Conservation (phyloP, 768 basidiomycete species). For the Terana coerulea region DNA sequence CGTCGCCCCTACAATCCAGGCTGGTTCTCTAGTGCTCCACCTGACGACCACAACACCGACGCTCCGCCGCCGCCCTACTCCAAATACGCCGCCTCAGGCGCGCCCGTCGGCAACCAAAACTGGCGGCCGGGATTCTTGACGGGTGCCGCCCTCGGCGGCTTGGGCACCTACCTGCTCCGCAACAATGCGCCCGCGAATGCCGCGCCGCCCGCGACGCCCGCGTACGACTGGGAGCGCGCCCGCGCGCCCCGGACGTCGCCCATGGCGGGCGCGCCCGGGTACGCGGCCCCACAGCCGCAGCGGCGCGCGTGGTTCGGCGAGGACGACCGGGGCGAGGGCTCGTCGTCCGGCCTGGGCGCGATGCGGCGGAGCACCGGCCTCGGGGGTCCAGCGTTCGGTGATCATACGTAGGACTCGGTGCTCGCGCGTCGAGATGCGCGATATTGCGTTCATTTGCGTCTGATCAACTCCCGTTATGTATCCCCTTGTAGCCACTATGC, state of each 20-base stretch:
- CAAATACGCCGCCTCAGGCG: constrained; percentile 25
- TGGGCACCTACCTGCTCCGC: constrained; percentile 52
- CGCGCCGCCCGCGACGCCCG: constrained; percentile 21
- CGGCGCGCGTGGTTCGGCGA: constrained; percentile 18
- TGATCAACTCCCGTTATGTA: too few species aligned
- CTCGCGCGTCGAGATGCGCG: neutral
- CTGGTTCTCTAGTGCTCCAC: constrained; percentile 51
- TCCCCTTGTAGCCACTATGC: too few species aligned
- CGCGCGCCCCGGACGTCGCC: constrained; percentile 4
- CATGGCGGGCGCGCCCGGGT: constrained; percentile 7
- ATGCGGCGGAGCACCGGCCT: constrained; percentile 78
- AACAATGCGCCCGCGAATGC: constrained; percentile 31
- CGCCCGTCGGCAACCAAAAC: constrained; percentile 22
- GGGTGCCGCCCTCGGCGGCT: constrained; percentile 70
- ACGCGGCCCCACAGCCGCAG: neutral
- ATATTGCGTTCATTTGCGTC: too few species aligned
- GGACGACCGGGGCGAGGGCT: constrained; percentile 63
- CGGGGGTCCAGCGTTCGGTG: constrained; percentile 70
- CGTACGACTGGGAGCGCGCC: constrained; percentile 59
- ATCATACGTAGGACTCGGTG: too few species aligned
- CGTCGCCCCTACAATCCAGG: constrained; percentile 32
- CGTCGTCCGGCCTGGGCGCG: constrained; percentile 57
- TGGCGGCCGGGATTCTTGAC: constrained; percentile 85
- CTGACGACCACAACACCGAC: constrained; percentile 28
- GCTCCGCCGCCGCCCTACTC: constrained; percentile 57